Percentiles rank a stretch among this genome's conserved stretches.
Evolutionary conservation across 1,284 basidiomycete genomes (phyloP).

Genomic region (Spongispora temasekensis): DNA sequence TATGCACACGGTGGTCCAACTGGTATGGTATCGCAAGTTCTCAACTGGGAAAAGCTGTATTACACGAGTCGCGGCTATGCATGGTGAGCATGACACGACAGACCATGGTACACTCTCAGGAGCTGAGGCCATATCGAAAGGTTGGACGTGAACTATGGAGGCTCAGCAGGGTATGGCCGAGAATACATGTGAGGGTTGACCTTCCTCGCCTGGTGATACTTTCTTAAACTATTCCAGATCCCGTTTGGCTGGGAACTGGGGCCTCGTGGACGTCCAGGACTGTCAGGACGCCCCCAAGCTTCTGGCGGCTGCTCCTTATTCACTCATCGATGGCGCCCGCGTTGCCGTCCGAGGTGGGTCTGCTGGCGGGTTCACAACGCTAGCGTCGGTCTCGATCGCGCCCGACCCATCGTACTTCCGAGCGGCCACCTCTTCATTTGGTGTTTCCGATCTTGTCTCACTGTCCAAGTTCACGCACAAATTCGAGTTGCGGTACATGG

Average conservation of each 20-base stretch:
- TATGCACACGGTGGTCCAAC: constrained; percentile 33
- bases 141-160: constrained; percentile 36
- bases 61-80: constrained; percentile 38
- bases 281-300: constrained; percentile 29
- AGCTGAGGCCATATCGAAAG: constrained; percentile 14
- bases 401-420: constrained; percentile 38
- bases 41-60: constrained; percentile 32
- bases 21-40: constrained; percentile 21
- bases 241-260: constrained; percentile 33
- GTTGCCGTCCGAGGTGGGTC: constrained; percentile 62
- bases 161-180: constrained; percentile 35
- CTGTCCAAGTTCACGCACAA: constrained; percentile 64
- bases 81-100: constrained; percentile 22
- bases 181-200: constrained; percentile 28
- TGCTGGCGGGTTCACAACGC: constrained; percentile 62
- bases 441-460: constrained; percentile 53
- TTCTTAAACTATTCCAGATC: constrained; percentile 19
- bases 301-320: constrained; percentile 22
- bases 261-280: constrained; percentile 32
- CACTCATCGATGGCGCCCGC: constrained; percentile 42
- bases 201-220: not conserved
- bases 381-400: constrained; percentile 46
- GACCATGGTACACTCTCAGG: not conserved
- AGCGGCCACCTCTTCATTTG: constrained; percentile 45
- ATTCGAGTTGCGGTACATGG: constrained; percentile 59